Conservation (phyloP, 139 green algal genomes). For the Tetradesmus obliquus region DNA sequence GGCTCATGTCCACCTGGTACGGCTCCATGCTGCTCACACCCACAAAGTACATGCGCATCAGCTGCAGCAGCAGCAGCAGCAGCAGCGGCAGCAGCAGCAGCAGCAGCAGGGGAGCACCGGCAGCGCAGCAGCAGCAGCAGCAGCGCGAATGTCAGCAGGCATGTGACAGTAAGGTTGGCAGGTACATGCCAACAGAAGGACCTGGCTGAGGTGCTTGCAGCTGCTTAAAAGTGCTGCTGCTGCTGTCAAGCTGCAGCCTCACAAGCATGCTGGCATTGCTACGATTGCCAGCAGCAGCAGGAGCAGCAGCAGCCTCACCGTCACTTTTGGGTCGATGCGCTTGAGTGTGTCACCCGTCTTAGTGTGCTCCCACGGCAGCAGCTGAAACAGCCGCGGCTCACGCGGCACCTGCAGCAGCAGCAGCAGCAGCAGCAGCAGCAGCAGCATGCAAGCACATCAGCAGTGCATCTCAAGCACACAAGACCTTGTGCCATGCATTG, state of each 20-base stretch:
- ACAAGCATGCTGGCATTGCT: too few relatives aligned
- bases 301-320: background rate
- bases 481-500: too few relatives aligned
- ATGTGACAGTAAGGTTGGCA: background rate
- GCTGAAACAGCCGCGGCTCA: background rate
- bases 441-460: too few relatives aligned
- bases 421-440: background rate
- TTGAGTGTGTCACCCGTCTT: conserved; percentile 15
- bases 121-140: background rate
- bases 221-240: too few relatives aligned
- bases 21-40: background rate
- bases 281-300: background rate
- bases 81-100: background rate
- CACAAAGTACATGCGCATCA: conserved; percentile 38
- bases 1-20: background rate
- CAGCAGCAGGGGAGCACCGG: background rate
- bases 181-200: too few relatives aligned
- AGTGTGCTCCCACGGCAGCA: conserved; percentile 34
- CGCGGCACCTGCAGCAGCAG: conserved; percentile 2
- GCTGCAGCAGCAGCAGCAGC: conserved; percentile 2
- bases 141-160: background rate
- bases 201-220: too few relatives aligned
- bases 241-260: too few relatives aligned
- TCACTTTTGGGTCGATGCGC: conserved; percentile 17
- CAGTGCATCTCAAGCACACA: too few relatives aligned